Conservation (phyloP, 495 filamentous ascomycete species). For the Penicillium mononematosum region DNA sequence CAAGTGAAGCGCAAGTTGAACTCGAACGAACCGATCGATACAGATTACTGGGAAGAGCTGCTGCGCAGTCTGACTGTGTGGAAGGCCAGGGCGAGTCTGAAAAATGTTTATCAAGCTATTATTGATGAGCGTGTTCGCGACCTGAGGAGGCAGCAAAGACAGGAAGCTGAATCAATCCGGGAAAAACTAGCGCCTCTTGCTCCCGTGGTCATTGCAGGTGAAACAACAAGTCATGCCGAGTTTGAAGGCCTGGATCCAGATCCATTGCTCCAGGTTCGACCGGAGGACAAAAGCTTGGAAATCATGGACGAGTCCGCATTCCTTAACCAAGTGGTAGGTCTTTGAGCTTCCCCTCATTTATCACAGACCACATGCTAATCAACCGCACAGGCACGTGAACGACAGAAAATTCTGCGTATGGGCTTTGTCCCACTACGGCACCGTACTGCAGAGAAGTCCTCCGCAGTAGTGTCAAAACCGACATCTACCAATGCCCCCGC, state of each 20-base stretch:
- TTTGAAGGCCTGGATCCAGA: conserved; percentile 62
- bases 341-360: background rate
- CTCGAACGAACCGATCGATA: conserved; percentile 89
- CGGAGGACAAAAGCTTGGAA: conserved; percentile 66
- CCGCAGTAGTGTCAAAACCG: conserved; percentile 33
- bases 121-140: conserved; percentile 68
- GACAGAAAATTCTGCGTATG: conserved; percentile 63
- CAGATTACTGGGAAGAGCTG: conserved; percentile 96
- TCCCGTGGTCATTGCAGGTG: conserved; percentile 20
- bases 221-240: conserved; percentile 19
- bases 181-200: conserved; percentile 54
- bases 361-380: conserved; percentile 1
- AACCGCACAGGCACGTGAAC: conserved; percentile 51
- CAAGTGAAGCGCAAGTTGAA: conserved; percentile 81
- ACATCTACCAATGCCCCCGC: conserved; percentile 32
- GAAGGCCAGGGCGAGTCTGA: conserved; percentile 87
- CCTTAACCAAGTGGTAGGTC: conserved; percentile 55
- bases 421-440: conserved; percentile 67
- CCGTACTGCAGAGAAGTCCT: conserved; percentile 49
- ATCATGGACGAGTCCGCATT: conserved; percentile 62
- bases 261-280: conserved; percentile 63
- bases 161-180: conserved; percentile 63
- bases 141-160: conserved; percentile 64
- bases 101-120: conserved; percentile 75
- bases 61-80: conserved; percentile 79